Conservation (phyloP, 2,329 filamentous ascomycete species). For the Colletotrichum somersetense region DNA sequence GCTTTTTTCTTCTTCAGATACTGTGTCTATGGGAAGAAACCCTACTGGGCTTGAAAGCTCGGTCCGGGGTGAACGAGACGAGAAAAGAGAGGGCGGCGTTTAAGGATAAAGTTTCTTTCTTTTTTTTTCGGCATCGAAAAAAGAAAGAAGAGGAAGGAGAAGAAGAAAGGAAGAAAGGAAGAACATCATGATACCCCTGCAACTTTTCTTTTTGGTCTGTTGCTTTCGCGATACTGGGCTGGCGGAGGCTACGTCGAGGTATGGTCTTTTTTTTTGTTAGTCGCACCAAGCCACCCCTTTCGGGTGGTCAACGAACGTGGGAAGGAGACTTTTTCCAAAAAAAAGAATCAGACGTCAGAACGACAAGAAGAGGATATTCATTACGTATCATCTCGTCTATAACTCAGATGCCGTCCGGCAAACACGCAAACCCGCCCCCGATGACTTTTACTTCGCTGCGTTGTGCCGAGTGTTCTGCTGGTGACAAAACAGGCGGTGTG, state of each 20-base stretch:
- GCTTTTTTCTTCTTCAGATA: background rate
- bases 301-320: too few species aligned
- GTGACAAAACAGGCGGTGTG: too few species aligned
- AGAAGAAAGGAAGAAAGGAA: background rate
- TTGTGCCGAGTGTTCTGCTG: too few species aligned
- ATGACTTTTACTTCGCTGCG: too few species aligned
- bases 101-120: background rate
- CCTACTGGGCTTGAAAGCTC: background rate
- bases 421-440: too few species aligned
- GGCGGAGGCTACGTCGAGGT: background rate
- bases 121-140: background rate
- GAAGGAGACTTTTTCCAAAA: too few species aligned
- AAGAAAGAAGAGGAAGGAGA: background rate
- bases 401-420: too few species aligned
- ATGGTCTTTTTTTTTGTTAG: background rate
- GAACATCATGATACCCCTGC: constrained; percentile 1
- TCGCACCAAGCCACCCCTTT: too few species aligned
- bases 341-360: too few species aligned
- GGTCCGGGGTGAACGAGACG: too few species aligned
- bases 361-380: too few species aligned
- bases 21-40: constrained; percentile 13
- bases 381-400: too few species aligned
- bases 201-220: background rate
- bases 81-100: background rate
- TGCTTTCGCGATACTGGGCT: background rate